Conservation (phyloP, 1,284 basidiomycete species). For the Leccinum pseudoinsigne region DNA sequence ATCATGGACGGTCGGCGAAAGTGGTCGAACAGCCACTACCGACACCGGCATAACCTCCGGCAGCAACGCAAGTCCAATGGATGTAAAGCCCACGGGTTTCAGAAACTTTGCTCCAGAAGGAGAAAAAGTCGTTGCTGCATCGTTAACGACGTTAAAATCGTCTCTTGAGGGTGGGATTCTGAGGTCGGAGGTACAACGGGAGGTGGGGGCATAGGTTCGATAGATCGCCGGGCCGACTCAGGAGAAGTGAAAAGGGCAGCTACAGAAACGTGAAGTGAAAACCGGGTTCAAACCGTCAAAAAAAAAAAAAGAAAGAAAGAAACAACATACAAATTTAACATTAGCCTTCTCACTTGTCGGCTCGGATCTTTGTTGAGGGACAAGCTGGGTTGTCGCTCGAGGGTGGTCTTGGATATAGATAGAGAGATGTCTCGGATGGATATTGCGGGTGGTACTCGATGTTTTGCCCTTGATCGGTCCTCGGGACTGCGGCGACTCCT, state of each 20-base stretch:
- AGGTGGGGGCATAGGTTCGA: conserved; percentile 34
- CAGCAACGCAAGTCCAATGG: conserved; percentile 42
- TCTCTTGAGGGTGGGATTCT: conserved; percentile 20
- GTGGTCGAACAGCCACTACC: conserved; percentile 11
- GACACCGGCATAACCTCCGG: conserved; percentile 14
- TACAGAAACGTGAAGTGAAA: conserved; percentile 20
- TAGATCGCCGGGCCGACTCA: conserved; percentile 21
- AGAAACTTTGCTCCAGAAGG: conserved; percentile 22
- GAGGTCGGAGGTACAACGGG: conserved; percentile 25
- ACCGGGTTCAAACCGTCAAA: not conserved
- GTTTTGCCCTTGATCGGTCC: conserved; percentile 52
- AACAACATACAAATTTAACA: conserved; percentile 34
- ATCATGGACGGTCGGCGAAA: conserved; percentile 20
- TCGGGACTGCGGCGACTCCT: conserved; percentile 51
- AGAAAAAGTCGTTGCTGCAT: conserved; percentile 19
- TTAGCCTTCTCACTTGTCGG: conserved; percentile 26
- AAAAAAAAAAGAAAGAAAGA: not conserved
- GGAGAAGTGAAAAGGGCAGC: conserved; percentile 22
- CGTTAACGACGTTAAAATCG: conserved; percentile 11
- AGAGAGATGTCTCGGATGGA: conserved; percentile 42
- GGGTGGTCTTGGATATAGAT: conserved; percentile 33
- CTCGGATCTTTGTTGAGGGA: conserved; percentile 23
- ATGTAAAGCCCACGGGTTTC: conserved; percentile 60
- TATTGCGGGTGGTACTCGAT: conserved; percentile 58
- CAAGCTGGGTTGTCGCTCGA: conserved; percentile 27